These are phyloP conservation scores for Geotrichum reessii DNA, from an alignment of 1,139 yeast species.

Conservation along the genomic window DNA sequence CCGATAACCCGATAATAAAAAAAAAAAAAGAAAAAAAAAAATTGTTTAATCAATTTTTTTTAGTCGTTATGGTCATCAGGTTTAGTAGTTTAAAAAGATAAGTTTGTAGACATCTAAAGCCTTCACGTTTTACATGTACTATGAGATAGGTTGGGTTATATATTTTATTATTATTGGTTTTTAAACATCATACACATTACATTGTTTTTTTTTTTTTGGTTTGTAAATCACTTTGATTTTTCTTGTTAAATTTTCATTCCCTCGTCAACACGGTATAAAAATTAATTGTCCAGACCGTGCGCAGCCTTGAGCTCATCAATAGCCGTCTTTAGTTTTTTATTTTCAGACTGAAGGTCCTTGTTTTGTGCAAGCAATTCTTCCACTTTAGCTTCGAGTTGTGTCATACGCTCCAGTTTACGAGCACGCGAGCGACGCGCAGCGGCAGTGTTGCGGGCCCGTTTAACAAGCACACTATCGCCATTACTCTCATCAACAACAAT, in stretches of 20 bases:
- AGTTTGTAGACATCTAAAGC: too few relatives aligned
- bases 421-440: slow-evolving; percentile 96
- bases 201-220: not conserved
- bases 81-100: too few relatives aligned
- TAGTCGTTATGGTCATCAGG: too few relatives aligned
- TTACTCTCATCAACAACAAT: slow-evolving; percentile 48
- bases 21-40: too few relatives aligned
- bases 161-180: not conserved
- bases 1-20: too few relatives aligned
- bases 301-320: slow-evolving; percentile 12
- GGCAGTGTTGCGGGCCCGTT: slow-evolving; percentile 92
- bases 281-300: slow-evolving; percentile 2
- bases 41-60: too few relatives aligned
- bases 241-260: not conserved
- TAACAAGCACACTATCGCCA: slow-evolving; percentile 62
- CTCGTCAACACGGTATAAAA: not conserved
- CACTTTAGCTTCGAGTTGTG: slow-evolving; percentile 72
- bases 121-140: too few relatives aligned
- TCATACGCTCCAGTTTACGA: slow-evolving; percentile 84
- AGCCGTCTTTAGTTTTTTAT: slow-evolving; percentile 31
- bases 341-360: slow-evolving; percentile 50
- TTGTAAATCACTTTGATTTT: not conserved
- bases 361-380: slow-evolving; percentile 56
- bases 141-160: not conserved
- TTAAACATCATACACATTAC: not conserved